Evolutionary conservation across 2,329 filamentous ascomycete species (phyloP), one percentile per base, ranked within the genome.

Genomic region (Fusarium abutilonis): DNA sequence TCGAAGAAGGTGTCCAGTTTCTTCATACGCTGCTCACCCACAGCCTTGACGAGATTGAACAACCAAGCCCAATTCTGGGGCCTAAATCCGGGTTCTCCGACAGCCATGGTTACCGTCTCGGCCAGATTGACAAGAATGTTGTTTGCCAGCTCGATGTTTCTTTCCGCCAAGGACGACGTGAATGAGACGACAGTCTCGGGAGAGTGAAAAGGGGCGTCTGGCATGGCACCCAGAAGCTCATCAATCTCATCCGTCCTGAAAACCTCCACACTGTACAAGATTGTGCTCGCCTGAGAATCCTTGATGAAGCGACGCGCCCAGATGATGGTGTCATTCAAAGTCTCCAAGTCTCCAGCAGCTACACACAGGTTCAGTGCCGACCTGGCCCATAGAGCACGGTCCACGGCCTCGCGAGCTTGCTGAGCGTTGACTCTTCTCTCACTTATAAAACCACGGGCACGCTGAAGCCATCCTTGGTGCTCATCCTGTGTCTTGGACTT

Each of bases 261-360:
- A 0, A 51, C 38, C 0, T 51, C 21, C 1, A 1, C 23, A 6
- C 35, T 36, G 45, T 72, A 75, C 1, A 74, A 6, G 2, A 50
- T 44, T 1, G 17, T 44, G 2, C 57, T 44, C 0, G 63, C 56
- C 2, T 63, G 36, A 1, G 60, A 29, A 31, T 75, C 74, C 17
- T 70, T 74, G 45, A 70, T 68, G 38, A 72, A 76, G 1, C 73
- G 69, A 4, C 61, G 58, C 1, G 70, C 70, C 74, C 73, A 75
- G 0, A 59, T 17, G 3, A 74, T 28, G 1, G 68, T 69, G 5
- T 71, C 66, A 6, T 49, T 45, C 3, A 74, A 41, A 0, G 65
- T 40, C 4, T 67, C 61, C 3, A 72, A 19, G 15, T 72, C 68
- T 2, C 67, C 68, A 2, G 56, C 38, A 4, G 72, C 71, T 3